Conservation (phyloP, 2,329 filamentous ascomycete species). For the Colletotrichum orchidophilum region DNA sequence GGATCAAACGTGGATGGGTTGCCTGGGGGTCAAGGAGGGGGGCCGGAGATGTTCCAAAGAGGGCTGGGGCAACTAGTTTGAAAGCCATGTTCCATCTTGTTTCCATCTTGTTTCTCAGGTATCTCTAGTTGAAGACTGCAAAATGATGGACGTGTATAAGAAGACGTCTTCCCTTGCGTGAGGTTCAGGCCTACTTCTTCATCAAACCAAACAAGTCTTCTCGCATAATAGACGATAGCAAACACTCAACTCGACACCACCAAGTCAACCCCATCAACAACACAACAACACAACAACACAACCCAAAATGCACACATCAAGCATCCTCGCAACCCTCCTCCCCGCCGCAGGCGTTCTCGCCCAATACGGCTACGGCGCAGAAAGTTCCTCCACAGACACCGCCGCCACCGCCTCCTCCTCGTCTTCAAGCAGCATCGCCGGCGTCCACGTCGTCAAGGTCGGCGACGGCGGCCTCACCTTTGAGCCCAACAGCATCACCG, state of each 20-base stretch:
- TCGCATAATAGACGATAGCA: not conserved
- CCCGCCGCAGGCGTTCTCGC: constrained; percentile 23
- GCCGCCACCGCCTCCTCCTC: constrained; percentile 6
- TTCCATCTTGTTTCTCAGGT: not conserved
- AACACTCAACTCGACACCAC: not conserved
- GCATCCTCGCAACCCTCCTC: constrained; percentile 19
- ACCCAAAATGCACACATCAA: constrained; percentile 26
- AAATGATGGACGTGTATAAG: constrained; percentile 8
- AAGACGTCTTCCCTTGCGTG: not conserved
- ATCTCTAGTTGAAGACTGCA: not conserved
- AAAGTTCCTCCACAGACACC: not conserved
- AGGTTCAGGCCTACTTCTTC: rapidly evolving
- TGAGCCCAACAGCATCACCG: constrained; percentile 60
- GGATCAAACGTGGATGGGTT: not conserved
- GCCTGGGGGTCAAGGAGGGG: not conserved
- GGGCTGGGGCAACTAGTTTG: not conserved
- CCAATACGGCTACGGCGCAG: constrained; percentile 18
- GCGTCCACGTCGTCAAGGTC: constrained; percentile 39
- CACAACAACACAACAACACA: not conserved
- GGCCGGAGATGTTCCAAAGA: not conserved
- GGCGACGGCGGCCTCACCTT: constrained; percentile 52
- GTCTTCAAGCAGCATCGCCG: not conserved
- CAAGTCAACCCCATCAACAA: not conserved
- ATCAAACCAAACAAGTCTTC: not conserved
- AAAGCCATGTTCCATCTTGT: not conserved